Base-by-base conservation (phyloP, 1,284 basidiomycete genomes). In the Mycena citricolor region DNA sequence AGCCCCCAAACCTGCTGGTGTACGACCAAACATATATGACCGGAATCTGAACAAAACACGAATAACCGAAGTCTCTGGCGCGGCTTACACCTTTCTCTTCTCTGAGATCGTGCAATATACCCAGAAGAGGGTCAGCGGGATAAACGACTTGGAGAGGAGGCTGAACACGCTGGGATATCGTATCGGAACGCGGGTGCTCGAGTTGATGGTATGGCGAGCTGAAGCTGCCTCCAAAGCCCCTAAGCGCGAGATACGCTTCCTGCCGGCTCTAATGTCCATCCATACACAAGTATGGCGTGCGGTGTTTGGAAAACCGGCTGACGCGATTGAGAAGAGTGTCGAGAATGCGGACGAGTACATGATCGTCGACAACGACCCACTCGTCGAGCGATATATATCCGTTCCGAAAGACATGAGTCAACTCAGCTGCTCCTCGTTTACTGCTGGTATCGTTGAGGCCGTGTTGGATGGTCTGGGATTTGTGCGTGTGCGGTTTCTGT, bases 271-370 rank as follows among this genome's bases (percentile, higher is more conserved):
- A 39, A 91, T 94, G 81, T 85, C 84, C 57, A 83, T 97, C 39
- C 92, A 97, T 58, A 93, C 90, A 0, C 88, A 94, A 54, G 83
- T 99, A 19, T 99, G 95, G 87, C 84, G 86, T 52, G 87, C 93
- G 20, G 86, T 94, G 12, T 99, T 97, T 61, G 94, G 93, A 2
- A 89, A 86, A 61, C 75, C 90, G 4, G 97, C 97, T 11, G 97
- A 98, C 61, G 91, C 87, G 2, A 82, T 99, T 36, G 94, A 99
- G 67, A 87, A 92, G 67, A 94, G 90, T 57, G 93, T 97, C 1
- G 94, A 97, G 64, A 90, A 94, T 43, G 83, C 87, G 22, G 94
- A 98, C 62, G 95, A 99, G 73, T 99, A 98, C 68, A 98, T 99
- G 97, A 92, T 99, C 54, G 90, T 95, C 49, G 90, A 97, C 71